A percentile compares a stretch with the other conserved stretches of the same genome.
phyloP scores from a whole-genome alignment of 306 rosid genomes.

The peach (Prunus persica) region DNA sequence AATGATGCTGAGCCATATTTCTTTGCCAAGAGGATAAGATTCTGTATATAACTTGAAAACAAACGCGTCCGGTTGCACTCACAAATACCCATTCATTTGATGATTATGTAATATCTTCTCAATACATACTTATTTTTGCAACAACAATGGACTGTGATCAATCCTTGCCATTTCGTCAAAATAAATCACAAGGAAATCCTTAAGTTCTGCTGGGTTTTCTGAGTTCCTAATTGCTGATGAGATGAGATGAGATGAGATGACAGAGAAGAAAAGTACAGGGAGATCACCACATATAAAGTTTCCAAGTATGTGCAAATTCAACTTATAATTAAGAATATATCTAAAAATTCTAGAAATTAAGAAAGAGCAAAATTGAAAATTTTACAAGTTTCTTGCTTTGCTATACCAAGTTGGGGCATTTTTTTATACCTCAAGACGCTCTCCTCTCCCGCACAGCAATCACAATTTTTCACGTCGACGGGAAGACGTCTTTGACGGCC shows the following conservation, averaged over 20 bases:
- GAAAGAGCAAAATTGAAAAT: slow-evolving; percentile 1
- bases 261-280: no score
- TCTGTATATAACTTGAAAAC: not conserved
- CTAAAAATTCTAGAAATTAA: not conserved
- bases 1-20: not conserved
- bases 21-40: not conserved
- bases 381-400: not conserved
- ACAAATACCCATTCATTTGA: not conserved
- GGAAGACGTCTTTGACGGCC: slow-evolving; percentile 93
- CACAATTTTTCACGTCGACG: slow-evolving; percentile 41
- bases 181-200: no score
- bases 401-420: not conserved
- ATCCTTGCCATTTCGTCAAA: no score
- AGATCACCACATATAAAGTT: not conserved
- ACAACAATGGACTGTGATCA: no score
- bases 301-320: slow-evolving; percentile 5
- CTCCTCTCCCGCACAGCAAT: not conserved
- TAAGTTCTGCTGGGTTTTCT: no score
- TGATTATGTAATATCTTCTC: not conserved
- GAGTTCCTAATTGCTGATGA: no score
- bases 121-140: no score
- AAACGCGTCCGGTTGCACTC: not conserved
- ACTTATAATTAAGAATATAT: not conserved
- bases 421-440: not conserved
- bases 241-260: no score